Base-by-base conservation (phyloP, 2,329 filamentous ascomycete species). In the Ophiostoma himal-ulmi region DNA sequence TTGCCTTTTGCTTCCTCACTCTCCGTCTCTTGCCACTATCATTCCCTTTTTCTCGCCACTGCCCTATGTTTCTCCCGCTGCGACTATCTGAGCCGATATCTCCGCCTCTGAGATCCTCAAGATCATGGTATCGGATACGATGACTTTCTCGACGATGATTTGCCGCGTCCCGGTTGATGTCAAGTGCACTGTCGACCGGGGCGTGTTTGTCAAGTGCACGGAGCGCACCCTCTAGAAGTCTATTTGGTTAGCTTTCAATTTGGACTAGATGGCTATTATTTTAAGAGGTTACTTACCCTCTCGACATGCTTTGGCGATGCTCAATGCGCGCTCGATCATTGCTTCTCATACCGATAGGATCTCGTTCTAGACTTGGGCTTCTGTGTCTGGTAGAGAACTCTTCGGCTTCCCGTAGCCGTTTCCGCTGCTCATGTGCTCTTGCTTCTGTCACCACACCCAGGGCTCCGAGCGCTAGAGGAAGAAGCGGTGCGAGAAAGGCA, bases 381-480 rank as follows among this genome's bases (percentile, higher is more conserved):
- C 62, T 17, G 20, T 41, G 36, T 14, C 62, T 39, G 5, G 5
- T 26, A 1, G 62, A 65, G 8, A 65, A 39, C 34, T 39, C 62
- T 8, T 36, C 41, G 22, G 34, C 54, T 6, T 69, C 30, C 3
- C 26, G 57, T 26, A 34, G 57, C 30, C 20, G 39, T 6, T 60
- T 26, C 14, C n/a, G 37, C 17, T 65, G 39, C 10, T 72, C 64
- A 11, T 22, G 22, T 13, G 30, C 69, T 34, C 41, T 70, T 10
- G 48, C 62, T 20, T 67, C 67, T 4, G 62, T 39, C 5, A 37
- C 67, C 17, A 69, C 37, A 17, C 69, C 71, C 5, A 72, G 52
- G 13, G 67, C 69, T 3, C 62, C 67, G 22, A 72, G 71, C 8
- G 67, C 69, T 17, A 70, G 8, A 5, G 71, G 71, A 6, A 70